phyloP scores from a whole-genome alignment of 1,284 basidiomycete species.

The Coniferiporia sulphurascens region DNA sequence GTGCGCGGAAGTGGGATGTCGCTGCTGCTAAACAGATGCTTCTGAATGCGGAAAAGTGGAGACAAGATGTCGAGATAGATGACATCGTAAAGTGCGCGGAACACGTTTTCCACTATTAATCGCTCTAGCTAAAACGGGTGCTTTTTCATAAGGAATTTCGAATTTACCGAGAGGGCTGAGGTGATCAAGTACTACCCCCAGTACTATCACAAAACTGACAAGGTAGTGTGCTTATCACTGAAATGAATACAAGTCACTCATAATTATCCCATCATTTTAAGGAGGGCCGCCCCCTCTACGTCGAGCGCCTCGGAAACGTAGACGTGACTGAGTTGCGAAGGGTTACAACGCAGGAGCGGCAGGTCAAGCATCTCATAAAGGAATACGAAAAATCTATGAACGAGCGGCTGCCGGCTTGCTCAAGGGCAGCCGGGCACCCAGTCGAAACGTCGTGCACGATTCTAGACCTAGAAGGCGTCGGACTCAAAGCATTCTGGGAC shows the following conservation, averaged over 20 bases:
- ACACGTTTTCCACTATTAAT: not conserved
- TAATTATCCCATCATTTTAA: constrained; percentile 26
- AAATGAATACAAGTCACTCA: not conserved
- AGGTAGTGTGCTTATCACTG: constrained; percentile 42
- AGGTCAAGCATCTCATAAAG: constrained; percentile 83
- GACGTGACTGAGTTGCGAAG: constrained; percentile 82
- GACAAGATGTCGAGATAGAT: constrained; percentile 85
- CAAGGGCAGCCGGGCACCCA: constrained; percentile 68
- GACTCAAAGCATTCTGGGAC: constrained; percentile 80
- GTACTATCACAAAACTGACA: constrained; percentile 96
- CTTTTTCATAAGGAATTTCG: constrained; percentile 64
- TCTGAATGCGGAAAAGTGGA: constrained; percentile 82
- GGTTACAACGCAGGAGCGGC: constrained; percentile 83
- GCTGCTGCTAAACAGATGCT: constrained; percentile 83
- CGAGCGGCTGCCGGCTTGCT: constrained; percentile 82
- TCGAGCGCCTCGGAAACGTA: constrained; percentile 89
- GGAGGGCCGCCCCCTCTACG: constrained; percentile 95
- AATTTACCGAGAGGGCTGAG: constrained; percentile 79
- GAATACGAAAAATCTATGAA: constrained; percentile 92
- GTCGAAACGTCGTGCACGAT: constrained; percentile 99
- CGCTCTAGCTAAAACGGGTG: not conserved
- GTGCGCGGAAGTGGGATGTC: constrained; percentile 92
- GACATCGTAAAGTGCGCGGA: constrained; percentile 72
- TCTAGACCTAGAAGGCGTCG: constrained; percentile 86
- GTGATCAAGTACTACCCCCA: constrained; percentile 95